phyloP scores from a whole-genome alignment of 345 rosid species.

The rapeseed (Brassica napus) region DNA sequence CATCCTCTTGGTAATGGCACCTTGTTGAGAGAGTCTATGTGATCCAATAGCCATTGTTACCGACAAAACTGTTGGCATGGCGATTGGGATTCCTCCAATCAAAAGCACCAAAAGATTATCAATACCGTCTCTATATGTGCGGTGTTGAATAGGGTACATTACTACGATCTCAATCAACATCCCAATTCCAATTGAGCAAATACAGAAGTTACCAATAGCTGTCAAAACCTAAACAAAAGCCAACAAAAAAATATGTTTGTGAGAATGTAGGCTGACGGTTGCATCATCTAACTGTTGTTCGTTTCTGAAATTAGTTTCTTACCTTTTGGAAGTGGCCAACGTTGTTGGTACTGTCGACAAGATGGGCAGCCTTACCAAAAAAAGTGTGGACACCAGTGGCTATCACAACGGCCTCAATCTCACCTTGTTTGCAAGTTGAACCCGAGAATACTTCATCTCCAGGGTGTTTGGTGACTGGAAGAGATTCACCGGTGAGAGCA shows the following conservation, averaged over 20 bases:
- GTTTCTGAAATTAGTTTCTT: slow-evolving; percentile 2
- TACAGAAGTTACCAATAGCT: slow-evolving; percentile 94
- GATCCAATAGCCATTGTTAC: slow-evolving; percentile 99
- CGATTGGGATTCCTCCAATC: slow-evolving; percentile 95
- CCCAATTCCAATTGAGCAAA: slow-evolving; percentile 89
- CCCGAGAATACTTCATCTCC: slow-evolving; percentile 84
- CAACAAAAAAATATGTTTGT: neutral
- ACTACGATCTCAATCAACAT: slow-evolving; percentile 70
- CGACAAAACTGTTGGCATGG: slow-evolving; percentile 94
- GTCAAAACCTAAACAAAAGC: slow-evolving; percentile 59
- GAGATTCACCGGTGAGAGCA: slow-evolving; percentile 90
- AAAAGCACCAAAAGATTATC: slow-evolving; percentile 91
- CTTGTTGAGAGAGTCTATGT: slow-evolving; percentile 84
- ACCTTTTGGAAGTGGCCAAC: slow-evolving; percentile 97
- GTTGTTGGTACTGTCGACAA: slow-evolving; percentile 86
- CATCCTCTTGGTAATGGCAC: slow-evolving; percentile 98
- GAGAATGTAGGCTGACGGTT: neutral
- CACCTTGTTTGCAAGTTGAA: slow-evolving; percentile 95
- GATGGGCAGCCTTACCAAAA: slow-evolving; percentile 87
- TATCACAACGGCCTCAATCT: slow-evolving; percentile 87
- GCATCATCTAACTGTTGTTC: neutral
- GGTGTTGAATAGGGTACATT: slow-evolving; percentile 77
- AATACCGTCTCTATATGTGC: slow-evolving; percentile 78
- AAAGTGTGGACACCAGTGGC: slow-evolving; percentile 51
- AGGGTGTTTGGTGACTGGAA: slow-evolving; percentile 67